Conservation (phyloP, 345 rosid genomes). For the Linum lewisii region DNA sequence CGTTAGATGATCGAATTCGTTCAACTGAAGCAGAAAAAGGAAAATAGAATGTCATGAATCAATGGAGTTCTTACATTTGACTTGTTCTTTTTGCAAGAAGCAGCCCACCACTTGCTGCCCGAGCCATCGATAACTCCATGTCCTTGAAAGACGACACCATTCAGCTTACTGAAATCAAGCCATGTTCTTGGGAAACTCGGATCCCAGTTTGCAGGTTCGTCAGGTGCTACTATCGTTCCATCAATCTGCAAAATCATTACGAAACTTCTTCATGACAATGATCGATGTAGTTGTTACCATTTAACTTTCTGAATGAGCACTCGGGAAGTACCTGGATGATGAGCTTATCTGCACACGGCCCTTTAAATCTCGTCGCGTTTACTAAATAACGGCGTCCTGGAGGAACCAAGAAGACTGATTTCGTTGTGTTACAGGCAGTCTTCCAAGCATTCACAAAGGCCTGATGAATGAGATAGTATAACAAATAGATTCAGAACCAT, state of each 20-base stretch:
- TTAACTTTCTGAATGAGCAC: neutral
- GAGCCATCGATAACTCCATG: slow-evolving; percentile 90
- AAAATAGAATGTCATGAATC: neutral
- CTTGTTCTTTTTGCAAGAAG: slow-evolving; percentile 93
- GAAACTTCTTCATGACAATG: neutral
- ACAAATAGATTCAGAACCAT: neutral
- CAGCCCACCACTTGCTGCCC: slow-evolving; percentile 98
- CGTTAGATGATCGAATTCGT: slow-evolving; percentile 15
- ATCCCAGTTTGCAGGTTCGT: slow-evolving; percentile 81
- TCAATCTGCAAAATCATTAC: slow-evolving; percentile 53
- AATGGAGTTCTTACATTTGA: slow-evolving; percentile 48
- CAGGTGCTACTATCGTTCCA: slow-evolving; percentile 88
- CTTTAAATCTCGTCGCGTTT: slow-evolving; percentile 71
- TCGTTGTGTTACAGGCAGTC: slow-evolving; percentile 55
- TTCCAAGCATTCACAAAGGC: slow-evolving; percentile 74
- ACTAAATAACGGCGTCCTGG: slow-evolving; percentile 56
- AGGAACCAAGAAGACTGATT: slow-evolving; percentile 73
- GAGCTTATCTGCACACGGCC: slow-evolving; percentile 71
- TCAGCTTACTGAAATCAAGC: slow-evolving; percentile 82
- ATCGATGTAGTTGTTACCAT: neutral
- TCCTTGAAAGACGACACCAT: slow-evolving; percentile 70
- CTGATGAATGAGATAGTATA: slow-evolving; percentile 21
- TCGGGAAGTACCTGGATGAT: slow-evolving; percentile 57
- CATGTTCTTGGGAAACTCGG: slow-evolving; percentile 51
- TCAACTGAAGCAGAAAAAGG: slow-evolving; percentile 9